A percentile compares a stretch with the other conserved stretches of the same genome.
These are phyloP conservation scores for Talaromyces sp. DNA, from an alignment of 2,329 filamentous ascomycete genomes.

Conservation along the genomic window DNA sequence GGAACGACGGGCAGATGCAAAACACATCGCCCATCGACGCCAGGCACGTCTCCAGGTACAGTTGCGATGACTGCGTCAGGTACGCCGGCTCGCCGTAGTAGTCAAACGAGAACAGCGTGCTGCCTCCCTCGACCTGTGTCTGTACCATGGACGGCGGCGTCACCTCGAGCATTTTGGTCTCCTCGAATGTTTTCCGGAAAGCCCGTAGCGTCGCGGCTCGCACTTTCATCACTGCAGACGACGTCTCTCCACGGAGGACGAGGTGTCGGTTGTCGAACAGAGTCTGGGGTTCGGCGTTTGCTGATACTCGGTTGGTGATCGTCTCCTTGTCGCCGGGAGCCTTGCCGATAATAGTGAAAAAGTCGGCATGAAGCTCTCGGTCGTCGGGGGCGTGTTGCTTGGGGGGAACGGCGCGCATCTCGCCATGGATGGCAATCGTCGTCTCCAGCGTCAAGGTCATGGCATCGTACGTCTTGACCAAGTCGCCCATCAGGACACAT, in stretches of 20 bases:
- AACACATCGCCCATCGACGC: constrained; percentile 91
- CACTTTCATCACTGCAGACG: constrained; percentile 82
- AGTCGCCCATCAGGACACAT: constrained; percentile 72
- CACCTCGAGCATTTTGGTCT: constrained; percentile 74
- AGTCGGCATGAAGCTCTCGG: constrained; percentile 88
- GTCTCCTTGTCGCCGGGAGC: constrained; percentile 84
- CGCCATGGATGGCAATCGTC: constrained; percentile 76
- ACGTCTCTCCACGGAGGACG: constrained; percentile 75
- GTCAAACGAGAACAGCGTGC: constrained; percentile 82
- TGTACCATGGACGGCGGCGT: constrained; percentile 87
- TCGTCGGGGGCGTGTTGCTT: constrained; percentile 74
- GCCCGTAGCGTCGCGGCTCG: constrained; percentile 75
- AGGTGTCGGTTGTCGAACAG: constrained; percentile 81
- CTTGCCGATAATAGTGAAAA: constrained; percentile 71
- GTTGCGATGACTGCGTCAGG: constrained; percentile 92
- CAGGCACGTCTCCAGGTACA: constrained; percentile 93
- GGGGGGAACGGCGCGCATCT: constrained; percentile 74
- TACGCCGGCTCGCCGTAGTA: constrained; percentile 90
- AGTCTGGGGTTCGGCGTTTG: constrained; percentile 64
- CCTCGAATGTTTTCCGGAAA: constrained; percentile 73
- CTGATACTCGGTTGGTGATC: constrained; percentile 76
- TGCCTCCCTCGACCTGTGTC: constrained; percentile 89
- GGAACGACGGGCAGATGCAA: constrained; percentile 98
- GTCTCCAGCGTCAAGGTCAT: constrained; percentile 81
- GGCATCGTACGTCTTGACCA: constrained; percentile 89